Base-by-base conservation (phyloP, 139 green algal species). In the Gonium pectorale region DNA sequence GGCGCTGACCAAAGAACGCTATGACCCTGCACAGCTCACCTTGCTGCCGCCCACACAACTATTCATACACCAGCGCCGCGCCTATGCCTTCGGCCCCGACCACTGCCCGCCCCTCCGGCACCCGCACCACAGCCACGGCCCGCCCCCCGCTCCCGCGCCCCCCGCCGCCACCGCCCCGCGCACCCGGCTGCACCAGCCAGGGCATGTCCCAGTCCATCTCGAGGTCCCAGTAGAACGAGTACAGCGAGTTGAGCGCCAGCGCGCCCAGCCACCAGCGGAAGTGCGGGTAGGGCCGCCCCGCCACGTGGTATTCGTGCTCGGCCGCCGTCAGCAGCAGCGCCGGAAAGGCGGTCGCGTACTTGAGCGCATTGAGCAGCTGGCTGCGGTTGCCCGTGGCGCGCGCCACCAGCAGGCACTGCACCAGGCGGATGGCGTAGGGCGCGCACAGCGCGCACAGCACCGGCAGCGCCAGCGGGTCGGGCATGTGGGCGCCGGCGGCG, bases 211-310 rank as follows among this genome's bases (percentile, higher is more conserved):
- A 99, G 83, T 99, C 97, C 7, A 94, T 87, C 80, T 97, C 95
- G 15, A 99, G 79, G 82, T 99, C 97, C 97, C 97, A 99, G 89
- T 97, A 99, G 83, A 94, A 99, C 15, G 93, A 97, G 90, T 95
- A 99, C 19, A 51, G 75, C 29, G 92, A 94, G 93, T 99, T 99
- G 78, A 99, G 35, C 5, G 93, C 54, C 22, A 90, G 87, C 4
- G 91, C 89, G 2, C 68, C 64, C 3, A 99, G 75, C 97, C 97
- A 99, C 51, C 95, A 51, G 9, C 89, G 85, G 79, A 89, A 91
- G 67, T 89, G 95, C 7, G 89, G 66, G 56, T 89, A 93, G 11
- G 15, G 56, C 52, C 17, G 52, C 38, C 44, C 67, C 2, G 40
- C 22, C 26, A 80, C 89, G 74, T 97, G 95, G 64, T 96, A 94